Percentiles rank a stretch among this genome's conserved stretches.
Conservation (phyloP, 495 filamentous ascomycete species). For the Evernia prunastri region DNA sequence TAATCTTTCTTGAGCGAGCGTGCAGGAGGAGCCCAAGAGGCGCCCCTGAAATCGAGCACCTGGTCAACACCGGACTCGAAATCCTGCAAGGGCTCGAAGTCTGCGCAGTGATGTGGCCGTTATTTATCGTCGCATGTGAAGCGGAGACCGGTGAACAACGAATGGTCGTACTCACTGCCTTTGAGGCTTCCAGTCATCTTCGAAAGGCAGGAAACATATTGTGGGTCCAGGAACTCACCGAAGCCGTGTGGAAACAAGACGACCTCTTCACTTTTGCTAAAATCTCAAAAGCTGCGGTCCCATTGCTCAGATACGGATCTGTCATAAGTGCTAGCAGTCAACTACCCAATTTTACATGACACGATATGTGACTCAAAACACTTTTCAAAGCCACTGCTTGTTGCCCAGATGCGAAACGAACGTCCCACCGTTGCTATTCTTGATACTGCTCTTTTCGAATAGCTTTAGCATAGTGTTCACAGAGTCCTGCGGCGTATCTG, state of each 20-base stretch:
- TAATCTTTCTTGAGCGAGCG: neutral
- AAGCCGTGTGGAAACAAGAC: neutral
- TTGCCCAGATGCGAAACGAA: constrained; percentile 52
- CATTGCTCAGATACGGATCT: neutral
- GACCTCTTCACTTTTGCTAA: neutral
- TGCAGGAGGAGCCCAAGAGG: neutral
- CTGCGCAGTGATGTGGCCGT: neutral
- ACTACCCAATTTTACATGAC: neutral
- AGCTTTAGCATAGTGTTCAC: constrained; percentile 35
- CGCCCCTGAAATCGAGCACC: neutral
- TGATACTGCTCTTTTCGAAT: constrained; percentile 41
- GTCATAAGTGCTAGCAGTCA: neutral
- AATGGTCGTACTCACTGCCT: neutral
- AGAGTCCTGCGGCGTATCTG: constrained; percentile 38
- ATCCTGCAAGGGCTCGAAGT: neutral
- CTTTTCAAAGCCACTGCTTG: constrained; percentile 38
- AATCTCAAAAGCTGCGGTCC: neutral
- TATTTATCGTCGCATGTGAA: neutral
- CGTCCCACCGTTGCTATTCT: constrained; percentile 43
- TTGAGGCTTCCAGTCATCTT: neutral
- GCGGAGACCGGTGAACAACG: neutral
- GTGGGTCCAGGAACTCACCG: neutral
- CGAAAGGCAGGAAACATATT: neutral
- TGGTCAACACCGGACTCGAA: neutral
- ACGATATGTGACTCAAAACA: neutral